Conservation (phyloP, 768 basidiomycete species). For the Coprinopsis sp. region DNA sequence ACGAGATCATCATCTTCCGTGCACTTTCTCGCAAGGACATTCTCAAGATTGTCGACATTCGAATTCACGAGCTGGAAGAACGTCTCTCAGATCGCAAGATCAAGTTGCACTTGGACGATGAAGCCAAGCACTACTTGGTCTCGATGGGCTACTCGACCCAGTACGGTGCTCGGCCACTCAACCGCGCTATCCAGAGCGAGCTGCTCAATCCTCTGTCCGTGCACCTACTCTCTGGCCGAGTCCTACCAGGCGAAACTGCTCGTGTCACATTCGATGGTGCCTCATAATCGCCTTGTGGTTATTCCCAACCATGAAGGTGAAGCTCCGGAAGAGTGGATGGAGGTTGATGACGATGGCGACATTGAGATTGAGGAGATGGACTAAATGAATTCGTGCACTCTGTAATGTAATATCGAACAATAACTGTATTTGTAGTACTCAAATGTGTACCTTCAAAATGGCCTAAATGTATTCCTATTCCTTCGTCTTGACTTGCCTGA, state of each 20-base stretch:
- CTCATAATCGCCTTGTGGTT: constrained; percentile 71
- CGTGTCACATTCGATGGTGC: constrained; percentile 74
- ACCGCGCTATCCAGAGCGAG: constrained; percentile 87
- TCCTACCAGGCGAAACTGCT: constrained; percentile 79
- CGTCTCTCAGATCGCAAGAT: constrained; percentile 81
- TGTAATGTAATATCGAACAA: no score
- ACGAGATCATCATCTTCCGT: constrained; percentile 83
- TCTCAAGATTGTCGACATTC: constrained; percentile 82
- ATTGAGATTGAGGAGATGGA: constrained; percentile 72
- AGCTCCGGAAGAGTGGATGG: constrained; percentile 50
- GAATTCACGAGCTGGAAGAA: constrained; percentile 79
- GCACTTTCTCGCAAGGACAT: constrained; percentile 74
- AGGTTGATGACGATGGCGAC: constrained; percentile 49
- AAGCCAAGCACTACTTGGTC: constrained; percentile 69
- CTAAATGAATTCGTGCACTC: constrained; percentile 13
- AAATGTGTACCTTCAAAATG: no score
- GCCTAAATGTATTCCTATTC: no score
- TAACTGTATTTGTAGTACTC: no score
- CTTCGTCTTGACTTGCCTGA: no score
- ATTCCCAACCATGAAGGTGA: constrained; percentile 73
- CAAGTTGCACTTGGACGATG: constrained; percentile 68
- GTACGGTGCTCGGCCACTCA: constrained; percentile 91
- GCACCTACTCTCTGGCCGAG: constrained; percentile 75
- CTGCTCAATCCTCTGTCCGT: constrained; percentile 87
- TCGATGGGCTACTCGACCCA: constrained; percentile 73